Evolutionary conservation across 176 grass and related monocot species (phyloP).

Genomic region (Triticum timopheevii): DNA sequence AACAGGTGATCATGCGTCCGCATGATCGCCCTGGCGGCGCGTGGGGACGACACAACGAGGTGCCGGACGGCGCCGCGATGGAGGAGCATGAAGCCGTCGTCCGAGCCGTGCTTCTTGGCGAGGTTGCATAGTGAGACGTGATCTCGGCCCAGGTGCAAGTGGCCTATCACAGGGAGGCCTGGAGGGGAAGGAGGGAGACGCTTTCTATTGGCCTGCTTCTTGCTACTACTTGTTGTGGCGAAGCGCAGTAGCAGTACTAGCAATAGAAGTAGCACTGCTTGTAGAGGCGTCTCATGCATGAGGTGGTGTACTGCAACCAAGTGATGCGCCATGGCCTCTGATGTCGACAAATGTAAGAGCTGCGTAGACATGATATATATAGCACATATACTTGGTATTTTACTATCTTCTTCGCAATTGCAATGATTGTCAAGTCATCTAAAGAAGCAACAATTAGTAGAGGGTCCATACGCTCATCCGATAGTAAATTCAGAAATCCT

Average conservation of each 20-base stretch:
- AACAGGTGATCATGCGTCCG: background rate
- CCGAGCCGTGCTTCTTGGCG: background rate
- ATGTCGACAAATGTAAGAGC: too few relatives aligned
- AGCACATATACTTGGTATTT: too few relatives aligned
- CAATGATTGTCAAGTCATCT: too few relatives aligned
- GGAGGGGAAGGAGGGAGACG: constrained; percentile 2
- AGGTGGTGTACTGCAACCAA: too few relatives aligned
- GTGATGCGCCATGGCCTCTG: too few relatives aligned
- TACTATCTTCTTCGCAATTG: too few relatives aligned
- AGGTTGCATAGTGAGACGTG: background rate
- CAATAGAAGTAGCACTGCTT: background rate
- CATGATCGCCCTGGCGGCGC: background rate
- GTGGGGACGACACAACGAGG: background rate
- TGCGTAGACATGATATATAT: too few relatives aligned
- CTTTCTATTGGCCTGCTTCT: background rate
- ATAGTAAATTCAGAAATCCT: too few relatives aligned
- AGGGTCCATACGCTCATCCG: too few relatives aligned
- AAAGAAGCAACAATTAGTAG: too few relatives aligned
- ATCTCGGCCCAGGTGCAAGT: background rate
- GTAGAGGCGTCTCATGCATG: too few relatives aligned
- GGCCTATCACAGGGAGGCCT: background rate
- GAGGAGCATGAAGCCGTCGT: background rate
- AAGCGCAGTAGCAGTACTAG: background rate
- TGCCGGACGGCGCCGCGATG: background rate
- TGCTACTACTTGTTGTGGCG: background rate